Base-by-base conservation (phyloP, 495 filamentous ascomycete genomes). In the Tuber indicum region DNA sequence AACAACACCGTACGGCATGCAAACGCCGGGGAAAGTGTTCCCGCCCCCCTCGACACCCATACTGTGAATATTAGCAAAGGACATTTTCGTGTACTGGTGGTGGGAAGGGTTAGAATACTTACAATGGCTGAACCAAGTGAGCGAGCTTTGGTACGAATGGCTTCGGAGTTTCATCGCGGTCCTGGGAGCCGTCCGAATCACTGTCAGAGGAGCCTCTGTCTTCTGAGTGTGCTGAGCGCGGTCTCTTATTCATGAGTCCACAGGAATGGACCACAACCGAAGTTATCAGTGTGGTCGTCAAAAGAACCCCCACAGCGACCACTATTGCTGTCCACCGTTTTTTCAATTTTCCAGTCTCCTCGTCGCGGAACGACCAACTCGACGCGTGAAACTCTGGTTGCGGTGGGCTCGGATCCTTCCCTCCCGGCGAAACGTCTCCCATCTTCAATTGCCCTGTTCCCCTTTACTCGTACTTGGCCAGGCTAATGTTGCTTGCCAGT, bases 21-120 rank as follows among this genome's bases (percentile, higher is more conserved):
- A 87, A 69, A 90, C 90, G 0, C 90, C 91, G 26, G 91, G 90
- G 82, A 93, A 92, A 74, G 90, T 89, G 77, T 93, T 93, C 8
- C 91, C 91, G 47, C 89, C 91, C 79, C 80, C 80, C 17, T 81
- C 72, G 6, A 80, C 73, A 52, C 87, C 87, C 81, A 83, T 81
- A 3, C 81, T 83, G 2, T 66, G 19, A 36, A 36, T 43, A 36
- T 80, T 46, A 81, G 72, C 41, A 77, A 32, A 32, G 52, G 7
- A 32, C n/a, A 16, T 6, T 62, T 62, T 62, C 23, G n/a, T 32
- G 52, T 62, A 12, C 52, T 4, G 26, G 9, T 10, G 26, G 9
- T 16, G 12, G 52, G n/a, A 7, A 16, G 52, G n/a, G 16, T 58
- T 62, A 16, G 52, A 62, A 62, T 62, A 8, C 26, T 9, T 62